A percentile compares a stretch with the other conserved stretches of the same genome.
These are phyloP conservation scores for Iris pallida DNA, from an alignment of 116 monocot genomes.

Conservation along the genomic window DNA sequence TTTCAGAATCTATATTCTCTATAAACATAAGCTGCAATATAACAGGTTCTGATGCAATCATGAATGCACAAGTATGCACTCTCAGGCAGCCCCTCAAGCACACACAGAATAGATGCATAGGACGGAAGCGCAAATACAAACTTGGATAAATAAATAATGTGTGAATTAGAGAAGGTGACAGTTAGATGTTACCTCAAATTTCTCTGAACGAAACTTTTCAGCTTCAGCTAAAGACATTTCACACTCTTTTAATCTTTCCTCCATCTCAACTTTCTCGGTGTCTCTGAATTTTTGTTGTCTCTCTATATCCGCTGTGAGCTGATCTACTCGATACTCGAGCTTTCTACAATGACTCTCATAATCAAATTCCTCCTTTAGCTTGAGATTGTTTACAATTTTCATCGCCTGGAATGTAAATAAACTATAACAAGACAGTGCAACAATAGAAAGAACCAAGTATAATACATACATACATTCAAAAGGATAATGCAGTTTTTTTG, in stretches of 20 bases:
- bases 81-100: too few relatives aligned
- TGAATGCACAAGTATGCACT: too few relatives aligned
- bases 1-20: too few relatives aligned
- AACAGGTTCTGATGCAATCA: too few relatives aligned
- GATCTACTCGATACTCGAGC: conserved; percentile 59
- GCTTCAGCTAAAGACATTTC: conserved; percentile 33
- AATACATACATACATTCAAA: too few relatives aligned
- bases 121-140: too few relatives aligned
- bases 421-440: conserved; percentile 2
- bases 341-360: conserved; percentile 67
- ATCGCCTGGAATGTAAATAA: conserved; percentile 50
- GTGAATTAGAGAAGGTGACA: background rate
- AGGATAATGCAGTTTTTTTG: too few relatives aligned
- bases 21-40: too few relatives aligned
- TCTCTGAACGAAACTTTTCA: conserved; percentile 18
- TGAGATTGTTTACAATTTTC: conserved; percentile 75
- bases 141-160: too few relatives aligned
- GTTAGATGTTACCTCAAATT: conserved; percentile 37
- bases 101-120: too few relatives aligned
- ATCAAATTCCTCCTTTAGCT: conserved; percentile 83
- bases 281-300: conserved; percentile 57
- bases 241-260: conserved; percentile 40
- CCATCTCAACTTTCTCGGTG: conserved; percentile 48
- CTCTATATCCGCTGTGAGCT: conserved; percentile 56
- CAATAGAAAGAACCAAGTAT: background rate